Evolutionary conservation across 768 basidiomycete genomes (phyloP), one percentile per base, ranked within the genome.

Genomic region (Hericium erinaceus): DNA sequence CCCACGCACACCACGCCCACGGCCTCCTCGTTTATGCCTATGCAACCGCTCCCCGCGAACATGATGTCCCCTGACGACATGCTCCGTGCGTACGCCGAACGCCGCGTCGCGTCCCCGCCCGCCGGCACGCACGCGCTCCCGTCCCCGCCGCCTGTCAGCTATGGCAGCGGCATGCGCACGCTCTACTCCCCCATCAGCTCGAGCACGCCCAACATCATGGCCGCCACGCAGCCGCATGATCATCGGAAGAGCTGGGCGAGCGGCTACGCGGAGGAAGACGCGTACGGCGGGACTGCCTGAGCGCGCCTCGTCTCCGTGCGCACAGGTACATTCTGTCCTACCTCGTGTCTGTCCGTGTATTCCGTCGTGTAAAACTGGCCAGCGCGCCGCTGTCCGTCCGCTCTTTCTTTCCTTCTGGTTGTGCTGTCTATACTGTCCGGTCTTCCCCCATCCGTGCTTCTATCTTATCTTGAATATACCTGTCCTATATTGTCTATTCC

Each of bases 41-140:
- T 77, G 73, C 73, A 73, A 61, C 64, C 76, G 2, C 63, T 73
- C 64, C 73, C 76, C 24, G 74, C 69, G 2, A 73, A 63, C 38
- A 61, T 71, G 51, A 79, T 80, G 78, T 76, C 77, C 1, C 88
- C 88, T 3, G 89, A 91, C 65, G 88, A 81, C 24, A 86, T 90
- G 83, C 74, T 90, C 48, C 81, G 84, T 39, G 85, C 84, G 1
- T 89, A 88, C 59, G 87, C 87, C 5, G 78, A 74, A 26, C 74
- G 78, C 60, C 72, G 69, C 48, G 64, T 64, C 11, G 72, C 49
- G 15, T 24, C 49, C 10, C 49, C 71, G 24, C 72, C 70, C 59
- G 63, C 67, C 37, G 63, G 50, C n/a, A 59, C n/a, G 38, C 50
- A 40, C 33, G 55, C 48, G 16, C 52, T 58, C 7, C 68, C 68